Conservation (phyloP, 805 yeast genomes). For the Sugiyamaella marilandica region DNA sequence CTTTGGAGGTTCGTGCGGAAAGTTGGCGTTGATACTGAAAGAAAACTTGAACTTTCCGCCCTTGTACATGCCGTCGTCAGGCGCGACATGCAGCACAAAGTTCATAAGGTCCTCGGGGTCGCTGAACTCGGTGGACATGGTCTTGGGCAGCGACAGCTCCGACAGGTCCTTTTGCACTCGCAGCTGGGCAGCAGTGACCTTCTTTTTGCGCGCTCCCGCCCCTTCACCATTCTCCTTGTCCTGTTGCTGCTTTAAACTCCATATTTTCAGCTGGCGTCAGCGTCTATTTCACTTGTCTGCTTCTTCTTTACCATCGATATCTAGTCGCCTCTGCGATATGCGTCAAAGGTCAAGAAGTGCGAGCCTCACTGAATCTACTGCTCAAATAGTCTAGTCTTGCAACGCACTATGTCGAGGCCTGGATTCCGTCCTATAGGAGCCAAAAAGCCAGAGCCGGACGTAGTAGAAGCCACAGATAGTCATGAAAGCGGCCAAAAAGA, state of each 20-base stretch:
- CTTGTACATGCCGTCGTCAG: slow-evolving; percentile 68
- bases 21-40: slow-evolving; percentile 62
- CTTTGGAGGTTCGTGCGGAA: slow-evolving; percentile 91
- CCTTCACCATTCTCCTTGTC: slow-evolving; percentile 37
- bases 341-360: background rate
- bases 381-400: background rate
- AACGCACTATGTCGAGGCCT: background rate
- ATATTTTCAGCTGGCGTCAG: slow-evolving; percentile 45
- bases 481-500: too few species aligned
- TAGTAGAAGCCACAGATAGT: too few species aligned
- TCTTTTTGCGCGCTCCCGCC: slow-evolving; percentile 29
- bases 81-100: slow-evolving; percentile 53
- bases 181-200: slow-evolving; percentile 59
- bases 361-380: background rate
- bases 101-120: slow-evolving; percentile 55
- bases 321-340: too few species aligned
- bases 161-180: slow-evolving; percentile 70
- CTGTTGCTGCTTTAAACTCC: slow-evolving; percentile 55
- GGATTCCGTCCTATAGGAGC: background rate
- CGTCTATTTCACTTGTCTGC: slow-evolving; percentile 27
- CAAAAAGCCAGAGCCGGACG: background rate
- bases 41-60: slow-evolving; percentile 67
- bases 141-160: slow-evolving; percentile 59
- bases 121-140: slow-evolving; percentile 48
- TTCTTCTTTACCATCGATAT: slow-evolving; percentile 45